Evolutionary conservation across 129 eudicot genomes (phyloP), one percentile per base, ranked within the genome.

Genomic region (Flaveria trinervia): DNA sequence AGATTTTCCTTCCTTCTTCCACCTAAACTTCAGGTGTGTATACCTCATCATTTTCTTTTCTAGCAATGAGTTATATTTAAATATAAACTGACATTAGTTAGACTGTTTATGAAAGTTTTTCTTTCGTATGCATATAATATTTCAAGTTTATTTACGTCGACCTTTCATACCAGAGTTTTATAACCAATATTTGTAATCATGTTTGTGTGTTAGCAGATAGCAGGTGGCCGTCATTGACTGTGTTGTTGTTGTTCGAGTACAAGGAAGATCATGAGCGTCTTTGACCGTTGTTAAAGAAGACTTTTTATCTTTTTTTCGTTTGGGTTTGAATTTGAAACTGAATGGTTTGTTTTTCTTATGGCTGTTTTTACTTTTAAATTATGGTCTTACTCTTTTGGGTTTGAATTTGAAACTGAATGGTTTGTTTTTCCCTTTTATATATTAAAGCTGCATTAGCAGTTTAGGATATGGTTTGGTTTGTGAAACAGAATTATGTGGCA

Each of bases 1-100:
- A 91, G 80, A 48, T 89, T 69, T 85, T 83, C 78, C 85, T 90
- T 75, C 87, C 90, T 50, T 15, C 72, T 11, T 22, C 81, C 14
- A 54, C 8, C 50, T 74, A 17, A 80, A 9, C 23, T 25, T 6
- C 8, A 66, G 69, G 83, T 79, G 72, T 55, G 61, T 73, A 36
- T 72, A 64, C 22, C 48, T 14, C 41, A 72, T 64, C 65, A 8
- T 23, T 28, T 6, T 60, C 45, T 13, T 49, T n/a, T 70, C 23
- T 26, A 16, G 26, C n/a, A 59, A 36, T 1, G 41, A 36, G 41
- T 36, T 36, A 4, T 36, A 36, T 36, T 5, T 36, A 36, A 36
- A 36, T 36, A 8, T 36, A 5, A 36, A 36, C 41, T 5, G 41
- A 5, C 41, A 36, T 36, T 36, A 36, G 41, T 36, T 36, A 36